These are phyloP conservation scores for Aspergillus intermedius DNA, from an alignment of 2,329 filamentous ascomycete genomes.

Conservation along the genomic window DNA sequence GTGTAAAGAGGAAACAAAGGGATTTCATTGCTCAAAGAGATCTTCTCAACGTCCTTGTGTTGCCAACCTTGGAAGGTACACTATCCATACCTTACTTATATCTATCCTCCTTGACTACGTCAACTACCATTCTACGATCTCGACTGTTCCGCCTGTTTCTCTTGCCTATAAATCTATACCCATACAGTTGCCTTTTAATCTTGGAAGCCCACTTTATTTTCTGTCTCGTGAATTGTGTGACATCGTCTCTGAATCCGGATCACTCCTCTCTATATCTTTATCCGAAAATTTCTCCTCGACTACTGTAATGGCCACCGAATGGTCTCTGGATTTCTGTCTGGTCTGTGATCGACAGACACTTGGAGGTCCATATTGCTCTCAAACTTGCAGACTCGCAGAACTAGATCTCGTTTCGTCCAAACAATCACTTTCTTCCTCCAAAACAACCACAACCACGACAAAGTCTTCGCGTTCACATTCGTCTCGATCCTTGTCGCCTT, in stretches of 20 bases:
- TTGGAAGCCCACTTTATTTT: too few relatives aligned
- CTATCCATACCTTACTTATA: too few relatives aligned
- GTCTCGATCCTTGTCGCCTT: conserved; percentile 41
- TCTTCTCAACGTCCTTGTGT: too few relatives aligned
- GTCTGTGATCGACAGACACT: conserved; percentile 86
- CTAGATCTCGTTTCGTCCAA: conserved; percentile 49
- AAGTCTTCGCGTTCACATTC: not conserved
- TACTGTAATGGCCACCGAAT: conserved; percentile 40
- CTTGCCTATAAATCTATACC: too few relatives aligned
- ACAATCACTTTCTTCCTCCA: not conserved
- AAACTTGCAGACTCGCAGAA: conserved; percentile 81
- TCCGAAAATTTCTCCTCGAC: not conserved
- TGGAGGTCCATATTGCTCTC: conserved; percentile 80
- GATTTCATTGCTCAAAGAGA: too few relatives aligned
- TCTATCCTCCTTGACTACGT: too few relatives aligned
- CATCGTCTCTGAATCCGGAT: too few relatives aligned
- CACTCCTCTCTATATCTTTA: not conserved
- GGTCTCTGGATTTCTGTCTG: conserved; percentile 90
- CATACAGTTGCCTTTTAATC: too few relatives aligned
- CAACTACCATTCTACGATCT: too few relatives aligned
- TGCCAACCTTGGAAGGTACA: too few relatives aligned
- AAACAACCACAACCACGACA: not conserved
- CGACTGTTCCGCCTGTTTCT: too few relatives aligned
- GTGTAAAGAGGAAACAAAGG: not conserved
- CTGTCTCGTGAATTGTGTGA: too few relatives aligned